Evolutionary conservation across 495 filamentous ascomycete genomes (phyloP), one percentile per base, ranked within the genome.

Genomic region (Talaromyces trachyspermus): DNA sequence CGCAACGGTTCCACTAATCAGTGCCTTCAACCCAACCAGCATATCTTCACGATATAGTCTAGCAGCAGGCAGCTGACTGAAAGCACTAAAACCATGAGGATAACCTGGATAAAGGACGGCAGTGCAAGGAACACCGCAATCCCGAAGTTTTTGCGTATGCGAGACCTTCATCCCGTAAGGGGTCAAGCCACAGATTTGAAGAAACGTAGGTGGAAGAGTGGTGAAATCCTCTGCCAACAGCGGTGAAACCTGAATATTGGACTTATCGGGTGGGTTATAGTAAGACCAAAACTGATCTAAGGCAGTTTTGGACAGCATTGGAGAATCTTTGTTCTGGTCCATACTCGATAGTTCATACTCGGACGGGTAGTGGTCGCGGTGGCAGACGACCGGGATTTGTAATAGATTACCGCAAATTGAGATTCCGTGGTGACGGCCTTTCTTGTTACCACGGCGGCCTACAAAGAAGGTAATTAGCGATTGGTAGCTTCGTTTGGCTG

Each of bases 151-250:
- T 48, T 1, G 62, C 73, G 49, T 77, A 78, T 0, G 69, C 69
- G 55, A 76, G 73, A 0, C 73, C 75, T 54, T 78, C 75, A 52
- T 77, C 75, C 1, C 75, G 52, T 43, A 78, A 46, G 1, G 72
- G 68, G 46, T 78, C 75, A 64, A 65, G 9, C 70, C 69, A 11
- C 65, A 72, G 0, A 74, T 76, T 23, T 68, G 62, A 18, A 78
- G 62, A 24, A 71, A 69, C 0, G 73, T 76, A 14, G 65, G 62
- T 25, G 69, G 64, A 8, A 78, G 52, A 1, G 55, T 52, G 2
- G 40, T 57, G 52, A 68, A 76, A 47, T 72, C 61, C 1, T 67
- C 58, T 4, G 73, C 65, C 0, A 61, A 53, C 22, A 78, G 52
- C 8, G 38, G 38, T 24, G 38, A 42, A 23, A 42, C 38, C 24